These are phyloP conservation scores for Cladosporium sphaerospermum DNA, from an alignment of 2,329 filamentous ascomycete genomes.

Conservation along the genomic window DNA sequence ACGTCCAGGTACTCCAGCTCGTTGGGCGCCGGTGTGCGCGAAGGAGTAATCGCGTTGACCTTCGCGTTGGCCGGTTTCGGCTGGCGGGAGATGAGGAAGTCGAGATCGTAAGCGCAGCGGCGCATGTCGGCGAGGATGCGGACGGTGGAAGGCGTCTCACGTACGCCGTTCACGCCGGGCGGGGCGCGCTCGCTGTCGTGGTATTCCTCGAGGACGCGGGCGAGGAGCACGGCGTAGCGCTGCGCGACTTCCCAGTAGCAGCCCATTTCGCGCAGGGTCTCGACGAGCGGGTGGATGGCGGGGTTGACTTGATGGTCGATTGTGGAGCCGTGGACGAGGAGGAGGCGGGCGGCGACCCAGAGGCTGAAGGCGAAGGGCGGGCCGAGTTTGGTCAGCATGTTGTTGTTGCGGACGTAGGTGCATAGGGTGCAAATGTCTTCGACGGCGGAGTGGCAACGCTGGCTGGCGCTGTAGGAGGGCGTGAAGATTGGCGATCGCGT, in stretches of 20 bases:
- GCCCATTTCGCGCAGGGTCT: conserved; percentile 74
- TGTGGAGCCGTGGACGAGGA: conserved; percentile 85
- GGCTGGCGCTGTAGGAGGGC: conserved; percentile 76
- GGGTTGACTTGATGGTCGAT: conserved; percentile 77
- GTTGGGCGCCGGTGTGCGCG: conserved; percentile 58
- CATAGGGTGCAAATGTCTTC: conserved; percentile 74
- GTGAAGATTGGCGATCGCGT: conserved; percentile 84
- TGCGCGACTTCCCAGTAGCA: conserved; percentile 79
- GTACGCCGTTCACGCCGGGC: conserved; percentile 52
- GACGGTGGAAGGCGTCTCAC: conserved; percentile 73
- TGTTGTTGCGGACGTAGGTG: conserved; percentile 69
- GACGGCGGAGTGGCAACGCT: conserved; percentile 75
- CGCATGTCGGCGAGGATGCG: conserved; percentile 89
- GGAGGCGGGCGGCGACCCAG: conserved; percentile 81
- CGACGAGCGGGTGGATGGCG: conserved; percentile 75
- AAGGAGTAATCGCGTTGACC: conserved; percentile 26
- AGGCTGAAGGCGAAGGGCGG: conserved; percentile 88
- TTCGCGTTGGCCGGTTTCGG: conserved; percentile 37
- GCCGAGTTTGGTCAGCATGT: conserved; percentile 71
- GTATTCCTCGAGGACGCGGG: conserved; percentile 81
- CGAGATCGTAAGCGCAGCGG: conserved; percentile 80
- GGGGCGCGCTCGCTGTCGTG: conserved; percentile 63
- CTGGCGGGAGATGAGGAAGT: conserved; percentile 81
- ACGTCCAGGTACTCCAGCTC: conserved; percentile 88
- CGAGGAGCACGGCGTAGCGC: conserved; percentile 71